phyloP scores from a whole-genome alignment of 169 alveolate species.

The Perkinsus marinus region DNA sequence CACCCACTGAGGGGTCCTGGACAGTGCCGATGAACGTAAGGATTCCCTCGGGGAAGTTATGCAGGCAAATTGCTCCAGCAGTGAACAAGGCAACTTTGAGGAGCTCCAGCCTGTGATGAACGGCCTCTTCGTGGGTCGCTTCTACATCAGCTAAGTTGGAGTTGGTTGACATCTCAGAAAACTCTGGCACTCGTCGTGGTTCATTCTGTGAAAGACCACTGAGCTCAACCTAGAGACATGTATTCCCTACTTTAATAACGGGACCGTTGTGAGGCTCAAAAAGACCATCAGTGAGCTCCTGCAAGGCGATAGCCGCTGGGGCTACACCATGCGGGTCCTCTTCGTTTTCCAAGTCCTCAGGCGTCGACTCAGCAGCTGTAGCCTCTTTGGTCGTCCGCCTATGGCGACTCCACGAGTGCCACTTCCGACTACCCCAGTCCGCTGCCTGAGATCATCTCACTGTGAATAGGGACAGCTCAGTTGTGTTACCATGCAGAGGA shows the following conservation, averaged over 20 bases:
- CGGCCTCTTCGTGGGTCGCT: background rate
- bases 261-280: background rate
- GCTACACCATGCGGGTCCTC: background rate
- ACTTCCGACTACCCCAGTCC: background rate
- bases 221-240: background rate
- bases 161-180: background rate
- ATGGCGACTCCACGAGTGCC: background rate
- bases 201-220: background rate
- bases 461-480: background rate
- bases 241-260: background rate
- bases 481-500: background rate
- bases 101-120: background rate
- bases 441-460: background rate
- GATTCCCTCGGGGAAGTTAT: slow-evolving; percentile 16
- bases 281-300: background rate
- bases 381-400: background rate
- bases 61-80: slow-evolving; percentile 4
- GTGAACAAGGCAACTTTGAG: background rate
- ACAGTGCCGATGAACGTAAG: slow-evolving; percentile 8
- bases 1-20: background rate
- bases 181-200: background rate
- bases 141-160: background rate
- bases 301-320: background rate
- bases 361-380: background rate
- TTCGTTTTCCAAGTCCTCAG: background rate